These are phyloP conservation scores for Cyberlindnera sargentensis DNA, from an alignment of 805 yeast species.

Conservation along the genomic window DNA sequence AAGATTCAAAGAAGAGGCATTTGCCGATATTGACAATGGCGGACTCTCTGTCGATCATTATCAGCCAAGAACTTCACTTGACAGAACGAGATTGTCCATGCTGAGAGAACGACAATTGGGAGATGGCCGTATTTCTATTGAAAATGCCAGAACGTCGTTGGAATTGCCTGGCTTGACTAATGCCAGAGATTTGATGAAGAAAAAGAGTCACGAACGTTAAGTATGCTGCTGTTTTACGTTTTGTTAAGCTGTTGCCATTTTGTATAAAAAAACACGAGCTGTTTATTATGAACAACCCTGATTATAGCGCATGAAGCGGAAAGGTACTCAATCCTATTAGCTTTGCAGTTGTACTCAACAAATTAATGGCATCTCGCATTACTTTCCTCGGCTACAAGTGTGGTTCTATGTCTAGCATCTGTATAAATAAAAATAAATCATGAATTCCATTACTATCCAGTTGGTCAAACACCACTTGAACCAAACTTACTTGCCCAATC, in stretches of 20 bases:
- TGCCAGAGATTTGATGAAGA: constrained; percentile 28
- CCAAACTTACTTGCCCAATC: constrained; percentile 88
- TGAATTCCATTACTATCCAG: neutral
- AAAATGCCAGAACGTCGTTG: constrained; percentile 33
- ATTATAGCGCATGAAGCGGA: too few species aligned
- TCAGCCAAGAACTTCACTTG: constrained; percentile 30
- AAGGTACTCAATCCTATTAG: too few species aligned
- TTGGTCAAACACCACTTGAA: constrained; percentile 73
- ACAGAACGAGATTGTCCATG: constrained; percentile 32
- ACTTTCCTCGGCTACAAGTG: neutral
- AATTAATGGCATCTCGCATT: too few species aligned
- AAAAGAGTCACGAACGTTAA: constrained; percentile 1
- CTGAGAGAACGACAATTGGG: constrained; percentile 28
- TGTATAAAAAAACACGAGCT: too few species aligned
- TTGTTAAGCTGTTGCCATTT: too few species aligned
- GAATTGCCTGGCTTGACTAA: constrained; percentile 35
- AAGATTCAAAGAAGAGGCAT: constrained; percentile 10
- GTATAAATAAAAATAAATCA: neutral
- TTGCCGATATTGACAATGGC: constrained; percentile 1
- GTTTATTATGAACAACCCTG: too few species aligned
- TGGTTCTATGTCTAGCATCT: neutral
- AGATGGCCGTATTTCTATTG: constrained; percentile 32
- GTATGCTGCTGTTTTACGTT: too few species aligned
- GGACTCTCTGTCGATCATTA: constrained; percentile 1
- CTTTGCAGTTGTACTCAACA: too few species aligned